These are phyloP conservation scores for Batkoa obscura DNA, from an alignment of 371 early-diverging fungal genomes.

Conservation along the genomic window DNA sequence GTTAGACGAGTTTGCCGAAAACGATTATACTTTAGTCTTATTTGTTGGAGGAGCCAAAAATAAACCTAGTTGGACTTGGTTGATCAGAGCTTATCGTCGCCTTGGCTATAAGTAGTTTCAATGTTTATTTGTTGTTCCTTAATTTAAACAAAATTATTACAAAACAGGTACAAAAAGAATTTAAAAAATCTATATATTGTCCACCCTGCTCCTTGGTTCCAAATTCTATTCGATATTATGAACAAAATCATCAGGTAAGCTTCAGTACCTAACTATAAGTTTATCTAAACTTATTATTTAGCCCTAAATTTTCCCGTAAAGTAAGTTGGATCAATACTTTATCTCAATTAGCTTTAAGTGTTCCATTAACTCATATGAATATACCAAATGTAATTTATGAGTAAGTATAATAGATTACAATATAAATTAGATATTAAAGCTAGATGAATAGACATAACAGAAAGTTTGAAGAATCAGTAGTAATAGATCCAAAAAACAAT, in stretches of 20 bases:
- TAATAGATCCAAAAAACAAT: slow-evolving; percentile 9
- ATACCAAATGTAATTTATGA: slow-evolving; percentile 59
- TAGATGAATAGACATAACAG: slow-evolving; percentile 14
- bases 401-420: slow-evolving; percentile 20
- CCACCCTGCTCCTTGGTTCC: slow-evolving; percentile 55
- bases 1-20: slow-evolving; percentile 58
- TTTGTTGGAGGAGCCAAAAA: slow-evolving; percentile 63
- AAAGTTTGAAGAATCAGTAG: slow-evolving; percentile 16
- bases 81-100: slow-evolving; percentile 59
- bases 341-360: slow-evolving; percentile 33
- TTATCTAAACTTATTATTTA: slow-evolving; percentile 2
- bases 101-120: slow-evolving; percentile 41
- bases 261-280: not conserved
- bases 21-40: slow-evolving; percentile 65
- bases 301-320: slow-evolving; percentile 87
- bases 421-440: not conserved
- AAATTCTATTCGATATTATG: slow-evolving; percentile 42
- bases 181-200: slow-evolving; percentile 76
- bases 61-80: slow-evolving; percentile 68
- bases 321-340: slow-evolving; percentile 56
- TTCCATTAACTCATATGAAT: slow-evolving; percentile 48
- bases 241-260: slow-evolving; percentile 45
- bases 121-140: not conserved
- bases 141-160: not conserved
- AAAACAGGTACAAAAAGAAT: slow-evolving; percentile 70